These are phyloP conservation scores for Recurvomyces mirabilis DNA, from an alignment of 495 filamentous ascomycete species.

Conservation along the genomic window DNA sequence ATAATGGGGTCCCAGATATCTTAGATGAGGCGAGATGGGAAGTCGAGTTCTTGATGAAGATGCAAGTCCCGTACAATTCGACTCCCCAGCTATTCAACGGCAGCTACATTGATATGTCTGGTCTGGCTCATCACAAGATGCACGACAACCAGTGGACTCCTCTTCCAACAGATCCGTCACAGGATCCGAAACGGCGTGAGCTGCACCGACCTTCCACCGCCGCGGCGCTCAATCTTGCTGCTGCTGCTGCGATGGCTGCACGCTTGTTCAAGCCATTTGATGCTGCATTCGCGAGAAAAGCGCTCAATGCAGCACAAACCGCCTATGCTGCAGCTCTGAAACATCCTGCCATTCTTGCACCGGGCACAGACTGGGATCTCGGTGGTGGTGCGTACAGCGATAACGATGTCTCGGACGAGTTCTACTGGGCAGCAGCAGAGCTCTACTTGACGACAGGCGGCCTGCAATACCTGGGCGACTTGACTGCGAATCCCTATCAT, in stretches of 20 bases:
- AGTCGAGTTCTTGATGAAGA: constrained; percentile 16
- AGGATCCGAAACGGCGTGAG: constrained; percentile 10
- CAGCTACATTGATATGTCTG: constrained; percentile 9
- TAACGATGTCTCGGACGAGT: constrained; percentile 14
- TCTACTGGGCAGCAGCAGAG: constrained; percentile 16
- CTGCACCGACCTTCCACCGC: constrained; percentile 8
- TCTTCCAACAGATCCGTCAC: constrained; percentile 10
- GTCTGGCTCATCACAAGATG: constrained; percentile 15
- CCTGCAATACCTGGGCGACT: constrained; percentile 5
- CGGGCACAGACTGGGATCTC: constrained; percentile 13
- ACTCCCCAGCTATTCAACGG: constrained; percentile 15
- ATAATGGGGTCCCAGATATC: constrained; percentile 13
- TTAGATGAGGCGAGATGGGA: constrained; percentile 19
- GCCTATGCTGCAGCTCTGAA: constrained; percentile 13
- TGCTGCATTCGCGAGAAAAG: neutral
- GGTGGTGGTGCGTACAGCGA: constrained; percentile 17
- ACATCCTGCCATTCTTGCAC: constrained; percentile 8
- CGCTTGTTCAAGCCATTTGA: constrained; percentile 7
- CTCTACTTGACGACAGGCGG: constrained; percentile 13
- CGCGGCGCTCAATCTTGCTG: constrained; percentile 7
- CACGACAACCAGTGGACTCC: constrained; percentile 15
- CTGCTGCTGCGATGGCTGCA: constrained; percentile 9
- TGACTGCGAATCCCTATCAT: constrained; percentile 9
- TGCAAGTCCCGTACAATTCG: constrained; percentile 17
- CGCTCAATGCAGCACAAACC: constrained; percentile 2